phyloP scores from a whole-genome alignment of 2,329 filamentous ascomycete species.

The Colletotrichum phormii region DNA sequence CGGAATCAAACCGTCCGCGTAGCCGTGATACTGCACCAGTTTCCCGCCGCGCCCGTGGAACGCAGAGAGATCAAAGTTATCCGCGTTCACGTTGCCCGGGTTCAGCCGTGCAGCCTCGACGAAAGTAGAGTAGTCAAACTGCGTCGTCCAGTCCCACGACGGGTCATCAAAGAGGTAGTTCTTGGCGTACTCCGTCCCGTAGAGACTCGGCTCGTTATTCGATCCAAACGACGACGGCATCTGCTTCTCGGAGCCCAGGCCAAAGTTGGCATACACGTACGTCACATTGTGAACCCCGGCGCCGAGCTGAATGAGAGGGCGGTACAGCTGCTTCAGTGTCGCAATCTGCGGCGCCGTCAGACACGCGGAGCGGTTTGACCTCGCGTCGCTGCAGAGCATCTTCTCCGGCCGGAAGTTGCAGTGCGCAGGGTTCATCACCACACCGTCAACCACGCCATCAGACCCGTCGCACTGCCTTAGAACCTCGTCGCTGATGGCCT shows the following conservation, averaged over 20 bases:
- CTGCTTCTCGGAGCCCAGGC: constrained; percentile 55
- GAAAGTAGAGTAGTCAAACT: constrained; percentile 47
- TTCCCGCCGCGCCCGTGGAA: constrained; percentile 56
- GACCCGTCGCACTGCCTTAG: constrained; percentile 58
- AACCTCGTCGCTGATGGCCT: constrained; percentile 47
- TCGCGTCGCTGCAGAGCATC: constrained; percentile 49
- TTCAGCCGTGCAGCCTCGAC: constrained; percentile 41
- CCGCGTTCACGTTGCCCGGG: constrained; percentile 53
- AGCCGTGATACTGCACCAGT: constrained; percentile 59
- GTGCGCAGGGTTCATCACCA: constrained; percentile 56
- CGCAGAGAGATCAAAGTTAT: constrained; percentile 50
- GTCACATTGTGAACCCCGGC: constrained; percentile 40
- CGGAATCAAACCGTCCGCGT: constrained; percentile 54
- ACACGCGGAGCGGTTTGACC: constrained; percentile 45
- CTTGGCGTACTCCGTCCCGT: constrained; percentile 47
- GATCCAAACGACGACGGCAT: constrained; percentile 43
- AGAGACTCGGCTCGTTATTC: constrained; percentile 34
- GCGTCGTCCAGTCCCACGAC: constrained; percentile 49
- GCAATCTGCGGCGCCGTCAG: constrained; percentile 56
- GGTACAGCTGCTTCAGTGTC: constrained; percentile 47
- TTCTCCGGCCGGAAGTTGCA: constrained; percentile 53
- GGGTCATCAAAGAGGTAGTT: constrained; percentile 55
- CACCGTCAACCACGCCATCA: constrained; percentile 59
- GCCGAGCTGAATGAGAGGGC: constrained; percentile 40
- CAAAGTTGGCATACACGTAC: constrained; percentile 56